Evolutionary conservation across 306 rosid genomes (phyloP).

Genomic region (Calophaca sinica): DNA sequence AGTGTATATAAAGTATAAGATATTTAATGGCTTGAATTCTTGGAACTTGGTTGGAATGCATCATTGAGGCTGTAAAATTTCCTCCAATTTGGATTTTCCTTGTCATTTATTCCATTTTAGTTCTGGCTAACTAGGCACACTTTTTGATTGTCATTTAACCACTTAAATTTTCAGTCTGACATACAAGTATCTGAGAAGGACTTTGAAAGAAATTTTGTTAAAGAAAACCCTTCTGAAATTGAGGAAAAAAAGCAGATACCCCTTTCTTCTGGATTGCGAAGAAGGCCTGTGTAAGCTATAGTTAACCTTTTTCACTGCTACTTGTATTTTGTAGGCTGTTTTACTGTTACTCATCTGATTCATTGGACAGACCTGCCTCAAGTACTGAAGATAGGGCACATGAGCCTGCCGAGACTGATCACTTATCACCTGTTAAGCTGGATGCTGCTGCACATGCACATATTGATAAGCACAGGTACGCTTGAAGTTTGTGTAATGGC

Average conservation of each 20-base stretch:
- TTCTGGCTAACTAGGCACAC: background rate
- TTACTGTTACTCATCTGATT: slow-evolving; percentile 40
- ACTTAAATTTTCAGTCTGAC: slow-evolving; percentile 55
- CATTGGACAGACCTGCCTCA: slow-evolving; percentile 62
- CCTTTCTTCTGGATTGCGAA: slow-evolving; percentile 76
- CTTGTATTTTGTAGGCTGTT: slow-evolving; percentile 41
- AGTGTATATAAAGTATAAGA: slow-evolving; percentile 6
- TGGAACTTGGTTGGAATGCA: slow-evolving; percentile 23
- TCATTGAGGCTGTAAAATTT: background rate
- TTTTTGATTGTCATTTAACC: slow-evolving; percentile 39
- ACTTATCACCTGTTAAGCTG: slow-evolving; percentile 66
- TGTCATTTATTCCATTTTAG: slow-evolving; percentile 28
- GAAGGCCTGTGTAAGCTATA: slow-evolving; percentile 71
- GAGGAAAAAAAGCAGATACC: slow-evolving; percentile 54
- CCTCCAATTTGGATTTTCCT: background rate
- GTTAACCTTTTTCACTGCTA: slow-evolving; percentile 32
- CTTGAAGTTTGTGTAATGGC: slow-evolving; percentile 34
- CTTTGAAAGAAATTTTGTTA: slow-evolving; percentile 45
- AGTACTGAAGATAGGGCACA: slow-evolving; percentile 59
- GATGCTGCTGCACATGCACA: slow-evolving; percentile 77
- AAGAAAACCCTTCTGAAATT: slow-evolving; percentile 56
- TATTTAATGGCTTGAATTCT: slow-evolving; percentile 27
- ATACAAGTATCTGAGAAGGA: slow-evolving; percentile 56
- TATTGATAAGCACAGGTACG: slow-evolving; percentile 84
- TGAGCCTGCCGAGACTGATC: slow-evolving; percentile 56